A percentile compares a stretch with the other conserved stretches of the same genome.
phyloP scores from a whole-genome alignment of 768 basidiomycete species.

The Leccinellum rugosiceps region DNA sequence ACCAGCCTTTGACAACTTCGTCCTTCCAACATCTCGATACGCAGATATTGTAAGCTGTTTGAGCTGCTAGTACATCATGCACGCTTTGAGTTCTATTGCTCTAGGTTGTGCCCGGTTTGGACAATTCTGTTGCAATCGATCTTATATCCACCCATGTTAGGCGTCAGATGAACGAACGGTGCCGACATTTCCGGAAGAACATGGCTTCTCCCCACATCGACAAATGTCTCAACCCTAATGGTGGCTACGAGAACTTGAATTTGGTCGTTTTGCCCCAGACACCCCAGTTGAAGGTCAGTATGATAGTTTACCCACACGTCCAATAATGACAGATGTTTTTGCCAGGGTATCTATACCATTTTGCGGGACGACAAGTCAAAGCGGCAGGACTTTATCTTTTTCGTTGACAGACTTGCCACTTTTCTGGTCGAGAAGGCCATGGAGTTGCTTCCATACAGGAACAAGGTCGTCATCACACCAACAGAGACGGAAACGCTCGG shows the following conservation, averaged over 20 bases:
- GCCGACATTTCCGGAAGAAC: constrained; percentile 66
- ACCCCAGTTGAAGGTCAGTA: constrained; percentile 68
- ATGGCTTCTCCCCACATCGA: constrained; percentile 54
- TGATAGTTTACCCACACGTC: neutral
- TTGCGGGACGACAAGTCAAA: constrained; percentile 68
- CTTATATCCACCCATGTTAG: constrained; percentile 89
- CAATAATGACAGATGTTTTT: neutral
- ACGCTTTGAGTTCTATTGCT: neutral
- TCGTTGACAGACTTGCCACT: constrained; percentile 82
- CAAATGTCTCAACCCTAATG: constrained; percentile 36
- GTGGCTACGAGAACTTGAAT: constrained; percentile 44
- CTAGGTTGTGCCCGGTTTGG: constrained; percentile 95
- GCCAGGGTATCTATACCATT: constrained; percentile 85
- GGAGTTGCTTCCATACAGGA: constrained; percentile 71
- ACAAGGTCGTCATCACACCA: constrained; percentile 66
- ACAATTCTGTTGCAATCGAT: constrained; percentile 89
- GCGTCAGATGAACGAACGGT: constrained; percentile 77
- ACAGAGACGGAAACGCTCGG: constrained; percentile 55
- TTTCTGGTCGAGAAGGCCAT: constrained; percentile 82
- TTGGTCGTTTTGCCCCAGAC: constrained; percentile 73
- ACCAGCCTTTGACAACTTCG: constrained; percentile 91
- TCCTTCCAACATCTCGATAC: constrained; percentile 78
- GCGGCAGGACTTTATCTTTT: constrained; percentile 90
- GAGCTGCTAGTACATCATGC: neutral
- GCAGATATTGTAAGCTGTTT: constrained; percentile 74